Evolutionary conservation across 805 yeast genomes (phyloP), one percentile per base, ranked within the genome.

Genomic region (Wickerhamomyces sydowiorum): DNA sequence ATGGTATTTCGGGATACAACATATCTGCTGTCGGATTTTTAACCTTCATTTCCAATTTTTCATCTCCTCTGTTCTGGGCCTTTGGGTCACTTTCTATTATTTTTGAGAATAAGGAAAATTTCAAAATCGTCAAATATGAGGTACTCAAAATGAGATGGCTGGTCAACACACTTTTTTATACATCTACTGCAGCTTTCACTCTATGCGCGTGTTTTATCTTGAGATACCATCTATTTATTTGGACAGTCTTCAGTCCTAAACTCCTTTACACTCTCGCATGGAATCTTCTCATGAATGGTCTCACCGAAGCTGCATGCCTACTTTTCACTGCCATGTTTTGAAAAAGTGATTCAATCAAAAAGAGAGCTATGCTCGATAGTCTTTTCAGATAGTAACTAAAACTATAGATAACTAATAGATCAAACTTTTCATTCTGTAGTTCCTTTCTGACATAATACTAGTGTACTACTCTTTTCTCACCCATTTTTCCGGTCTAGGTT

Each of bases 241-340:
- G 99, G 99, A 90, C 98, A 2, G 99, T 93, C 7, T 93, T 93
- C 65, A 86, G 96, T 39, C 99, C 99, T 1, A 91, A 90, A 55
- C 60, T 93, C 5, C 72, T 95, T 28, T 93, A 83, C 59, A 81
- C 82, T 50, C 77, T 79, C 2, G 80, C 81, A 3, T 93, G 98
- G 98, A 66, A 74, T 25, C 42, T 76, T 4, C 65, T 78, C 36
- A 66, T 80, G 70, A 62, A 61, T 52, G 35, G 66, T 40, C 41
- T 80, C 41, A 37, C 43, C 10, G 56, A 53, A 34, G 6, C 41
- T 5, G 2, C 46, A 1, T 36, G 47, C 7, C 22, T 46, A 2
- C 17, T 30, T 2, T 14, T 50, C 1, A 47, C 45, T 22, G 31
- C 33, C 3, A 7, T 47, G 12, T 28, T 32, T 14, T 49, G 33